A percentile compares a stretch with the other conserved stretches of the same genome.
These are phyloP conservation scores for Adenanthera pavonina DNA, from an alignment of 306 rosid genomes.

Conservation along the genomic window DNA sequence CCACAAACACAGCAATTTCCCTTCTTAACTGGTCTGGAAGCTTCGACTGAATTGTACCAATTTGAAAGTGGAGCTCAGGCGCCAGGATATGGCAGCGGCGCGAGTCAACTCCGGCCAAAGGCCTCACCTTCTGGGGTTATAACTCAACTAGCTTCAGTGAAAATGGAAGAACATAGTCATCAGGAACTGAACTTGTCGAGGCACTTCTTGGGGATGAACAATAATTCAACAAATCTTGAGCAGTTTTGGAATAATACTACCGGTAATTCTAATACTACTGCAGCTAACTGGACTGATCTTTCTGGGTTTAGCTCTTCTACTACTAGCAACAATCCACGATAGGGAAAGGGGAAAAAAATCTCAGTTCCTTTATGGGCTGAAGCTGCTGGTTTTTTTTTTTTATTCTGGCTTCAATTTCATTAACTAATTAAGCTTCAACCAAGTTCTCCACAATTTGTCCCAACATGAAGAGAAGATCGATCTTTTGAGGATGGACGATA, in stretches of 20 bases:
- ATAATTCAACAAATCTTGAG: slow-evolving; percentile 38
- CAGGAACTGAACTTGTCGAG: slow-evolving; percentile 61
- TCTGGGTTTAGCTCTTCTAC: slow-evolving; percentile 65
- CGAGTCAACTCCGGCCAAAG: slow-evolving; percentile 44
- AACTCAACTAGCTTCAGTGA: slow-evolving; percentile 58
- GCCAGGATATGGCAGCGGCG: slow-evolving; percentile 37
- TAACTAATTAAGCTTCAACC: slow-evolving; percentile 6
- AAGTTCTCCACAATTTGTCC: not conserved
- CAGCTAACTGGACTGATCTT: slow-evolving; percentile 68
- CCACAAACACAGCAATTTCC: slow-evolving; percentile 72
- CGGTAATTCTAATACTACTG: slow-evolving; percentile 36
- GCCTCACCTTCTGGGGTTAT: slow-evolving; percentile 45
- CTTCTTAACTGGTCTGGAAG: slow-evolving; percentile 61
- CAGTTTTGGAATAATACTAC: slow-evolving; percentile 59
- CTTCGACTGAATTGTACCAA: slow-evolving; percentile 49
- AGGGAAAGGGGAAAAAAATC: slow-evolving; percentile 1
- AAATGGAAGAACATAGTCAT: slow-evolving; percentile 62
- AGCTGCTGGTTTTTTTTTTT: slow-evolving; percentile 36
- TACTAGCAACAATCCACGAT: slow-evolving; percentile 53
- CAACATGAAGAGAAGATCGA: slow-evolving; percentile 31
- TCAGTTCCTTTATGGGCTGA: slow-evolving; percentile 19
- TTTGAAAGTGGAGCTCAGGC: slow-evolving; percentile 46
- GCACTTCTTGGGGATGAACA: slow-evolving; percentile 61
- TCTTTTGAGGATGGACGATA: slow-evolving; percentile 31
- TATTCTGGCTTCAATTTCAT: slow-evolving; percentile 43